phyloP scores from a whole-genome alignment of 1,284 basidiomycete genomes.

The Cryptococcus sp. region DNA sequence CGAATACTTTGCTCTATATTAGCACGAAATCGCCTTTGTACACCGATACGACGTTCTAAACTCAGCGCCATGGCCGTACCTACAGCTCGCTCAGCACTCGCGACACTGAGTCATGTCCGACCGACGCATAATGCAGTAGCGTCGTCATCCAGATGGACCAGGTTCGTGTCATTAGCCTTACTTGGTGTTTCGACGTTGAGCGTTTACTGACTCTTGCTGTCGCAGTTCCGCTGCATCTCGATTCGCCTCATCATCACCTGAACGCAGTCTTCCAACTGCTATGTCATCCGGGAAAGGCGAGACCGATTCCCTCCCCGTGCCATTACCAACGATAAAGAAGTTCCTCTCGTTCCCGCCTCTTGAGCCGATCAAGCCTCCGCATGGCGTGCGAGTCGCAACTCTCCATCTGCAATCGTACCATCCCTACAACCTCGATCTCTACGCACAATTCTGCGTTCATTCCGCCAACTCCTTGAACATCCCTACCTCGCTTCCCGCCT shows the following conservation, averaged over 20 bases:
- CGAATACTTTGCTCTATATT: too few relatives aligned
- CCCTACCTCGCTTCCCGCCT: slow-evolving; percentile 69
- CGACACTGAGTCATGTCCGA: slow-evolving; percentile 6
- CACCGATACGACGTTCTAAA: not conserved
- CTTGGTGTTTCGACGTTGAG: too few relatives aligned
- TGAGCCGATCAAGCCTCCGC: slow-evolving; percentile 54
- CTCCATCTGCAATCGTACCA: slow-evolving; percentile 82
- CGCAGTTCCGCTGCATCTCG: not conserved
- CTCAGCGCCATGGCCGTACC: slow-evolving; percentile 9
- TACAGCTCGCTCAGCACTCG: slow-evolving; percentile 12
- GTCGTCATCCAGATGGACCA: slow-evolving; percentile 14
- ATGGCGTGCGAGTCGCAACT: slow-evolving; percentile 76
- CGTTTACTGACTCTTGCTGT: too few relatives aligned
- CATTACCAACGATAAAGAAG: slow-evolving; percentile 13
- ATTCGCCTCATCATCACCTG: not conserved
- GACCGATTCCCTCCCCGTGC: slow-evolving; percentile 9
- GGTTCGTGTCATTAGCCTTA: too few relatives aligned
- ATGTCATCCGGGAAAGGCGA: not conserved
- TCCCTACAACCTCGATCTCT: slow-evolving; percentile 69
- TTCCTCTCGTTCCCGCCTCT: slow-evolving; percentile 26
- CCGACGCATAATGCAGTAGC: slow-evolving; percentile 11
- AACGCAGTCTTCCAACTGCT: not conserved
- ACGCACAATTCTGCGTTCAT: slow-evolving; percentile 80
- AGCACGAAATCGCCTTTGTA: too few relatives aligned
- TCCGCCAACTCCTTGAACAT: slow-evolving; percentile 82